A percentile compares a stretch with the other conserved stretches of the same genome.
These are phyloP conservation scores for Diplosphaera chodatii DNA, from an alignment of 139 green algal species.

Conservation along the genomic window DNA sequence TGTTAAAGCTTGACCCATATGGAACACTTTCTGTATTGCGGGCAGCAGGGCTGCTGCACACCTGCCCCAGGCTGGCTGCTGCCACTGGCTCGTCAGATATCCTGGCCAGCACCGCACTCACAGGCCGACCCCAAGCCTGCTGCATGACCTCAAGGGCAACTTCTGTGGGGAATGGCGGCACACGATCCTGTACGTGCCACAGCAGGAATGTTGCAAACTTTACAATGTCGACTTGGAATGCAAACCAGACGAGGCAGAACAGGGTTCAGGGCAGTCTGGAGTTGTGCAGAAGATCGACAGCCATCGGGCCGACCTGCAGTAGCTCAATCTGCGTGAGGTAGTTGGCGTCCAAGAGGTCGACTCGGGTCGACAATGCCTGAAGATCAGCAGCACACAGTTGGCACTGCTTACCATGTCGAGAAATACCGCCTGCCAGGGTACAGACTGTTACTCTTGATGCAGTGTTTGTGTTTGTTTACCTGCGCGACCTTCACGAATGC, in stretches of 20 bases:
- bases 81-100: conserved; percentile 60
- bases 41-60: too few relatives aligned
- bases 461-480: too few relatives aligned
- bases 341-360: conserved; percentile 69
- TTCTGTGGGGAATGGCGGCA: conserved; percentile 69
- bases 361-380: conserved; percentile 66
- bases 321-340: conserved; percentile 65
- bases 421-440: too few relatives aligned
- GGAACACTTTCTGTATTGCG: not conserved
- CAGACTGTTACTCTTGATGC: too few relatives aligned
- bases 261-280: too few relatives aligned
- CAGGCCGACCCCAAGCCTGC: conserved; percentile 17
- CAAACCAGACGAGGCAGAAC: too few relatives aligned
- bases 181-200: conserved; percentile 61
- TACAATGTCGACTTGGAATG: too few relatives aligned
- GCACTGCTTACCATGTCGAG: too few relatives aligned
- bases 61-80: conserved; percentile 74
- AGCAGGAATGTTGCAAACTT: too few relatives aligned
- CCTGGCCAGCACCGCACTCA: conserved; percentile 46
- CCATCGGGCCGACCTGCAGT: conserved; percentile 14
- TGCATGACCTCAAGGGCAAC: conserved; percentile 37
- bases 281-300: too few relatives aligned
- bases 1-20: too few relatives aligned
- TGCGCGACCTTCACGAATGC: conserved; percentile 74
- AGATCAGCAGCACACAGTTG: too few relatives aligned